Conservation (phyloP, 164 flowering plant genomes). For the Vitis riparia region DNA sequence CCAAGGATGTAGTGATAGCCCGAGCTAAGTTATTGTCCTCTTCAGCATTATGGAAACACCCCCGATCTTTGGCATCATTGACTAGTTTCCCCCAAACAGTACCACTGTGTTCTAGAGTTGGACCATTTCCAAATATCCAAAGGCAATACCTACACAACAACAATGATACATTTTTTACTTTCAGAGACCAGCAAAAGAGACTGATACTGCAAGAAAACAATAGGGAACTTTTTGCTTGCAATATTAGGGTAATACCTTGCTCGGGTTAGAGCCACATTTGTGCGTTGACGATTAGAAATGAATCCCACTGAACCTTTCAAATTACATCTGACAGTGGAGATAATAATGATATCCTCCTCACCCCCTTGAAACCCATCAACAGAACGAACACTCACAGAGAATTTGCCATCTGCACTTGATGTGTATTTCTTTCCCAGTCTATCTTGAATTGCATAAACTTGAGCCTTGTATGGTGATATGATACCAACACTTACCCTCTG, state of each 20-base stretch:
- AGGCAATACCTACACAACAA: slow-evolving; percentile 30
- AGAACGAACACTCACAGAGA: slow-evolving; percentile 16
- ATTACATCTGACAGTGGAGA: slow-evolving; percentile 36
- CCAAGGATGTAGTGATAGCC: slow-evolving; percentile 10
- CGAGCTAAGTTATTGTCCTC: slow-evolving; percentile 34
- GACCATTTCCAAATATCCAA: slow-evolving; percentile 54
- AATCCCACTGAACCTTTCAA: slow-evolving; percentile 16
- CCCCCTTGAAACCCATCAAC: slow-evolving; percentile 26
- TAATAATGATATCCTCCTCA: slow-evolving; percentile 41
- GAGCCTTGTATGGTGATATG: slow-evolving; percentile 29
- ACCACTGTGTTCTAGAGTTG: slow-evolving; percentile 24
- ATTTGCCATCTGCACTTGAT: background rate
- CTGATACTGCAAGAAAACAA: background rate
- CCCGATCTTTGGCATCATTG: slow-evolving; percentile 36
- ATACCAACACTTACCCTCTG: slow-evolving; percentile 23
- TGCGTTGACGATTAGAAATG: background rate
- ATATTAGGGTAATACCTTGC: slow-evolving; percentile 35
- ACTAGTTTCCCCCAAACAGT: slow-evolving; percentile 43
- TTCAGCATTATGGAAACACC: slow-evolving; percentile 35
- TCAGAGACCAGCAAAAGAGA: background rate
- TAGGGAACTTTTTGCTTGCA: background rate
- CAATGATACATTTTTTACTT: background rate
- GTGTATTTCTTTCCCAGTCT: slow-evolving; percentile 8
- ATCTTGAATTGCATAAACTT: slow-evolving; percentile 22
- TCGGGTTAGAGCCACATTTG: slow-evolving; percentile 43